A percentile compares a stretch with the other conserved stretches of the same genome.
These are phyloP conservation scores for Sporothrix mexicana DNA, from an alignment of 2,329 filamentous ascomycete genomes.

Conservation along the genomic window DNA sequence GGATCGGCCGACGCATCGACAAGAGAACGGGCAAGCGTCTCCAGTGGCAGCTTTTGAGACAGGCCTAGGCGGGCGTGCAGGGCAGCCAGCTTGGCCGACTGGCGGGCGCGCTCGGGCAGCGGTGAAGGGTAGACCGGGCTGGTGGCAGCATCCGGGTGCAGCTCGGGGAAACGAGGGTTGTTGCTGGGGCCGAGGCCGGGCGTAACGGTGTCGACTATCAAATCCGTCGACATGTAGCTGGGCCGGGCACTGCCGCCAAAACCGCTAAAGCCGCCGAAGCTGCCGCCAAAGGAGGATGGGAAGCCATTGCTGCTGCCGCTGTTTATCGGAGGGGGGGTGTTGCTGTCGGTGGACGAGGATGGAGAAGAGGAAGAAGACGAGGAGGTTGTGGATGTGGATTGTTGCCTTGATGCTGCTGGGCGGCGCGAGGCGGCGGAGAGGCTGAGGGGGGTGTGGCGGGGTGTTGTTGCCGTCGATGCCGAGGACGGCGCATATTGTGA, in stretches of 20 bases:
- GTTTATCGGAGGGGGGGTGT: neutral
- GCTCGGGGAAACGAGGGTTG: constrained; percentile 37
- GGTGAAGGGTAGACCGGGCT: constrained; percentile 68
- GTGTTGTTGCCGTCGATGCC: neutral
- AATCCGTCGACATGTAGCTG: neutral
- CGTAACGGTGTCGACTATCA: neutral
- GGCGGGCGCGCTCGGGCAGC: constrained; percentile 66
- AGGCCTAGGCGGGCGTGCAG: constrained; percentile 88
- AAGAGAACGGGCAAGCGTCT: constrained; percentile 84
- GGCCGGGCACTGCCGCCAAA: neutral
- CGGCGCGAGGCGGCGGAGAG: constrained; percentile 1
- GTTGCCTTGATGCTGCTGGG: constrained; percentile 23
- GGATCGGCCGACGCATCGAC: constrained; percentile 84
- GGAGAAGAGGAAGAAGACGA: neutral
- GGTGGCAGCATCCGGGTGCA: constrained; percentile 43
- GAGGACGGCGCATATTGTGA: neutral
- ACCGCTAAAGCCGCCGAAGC: neutral
- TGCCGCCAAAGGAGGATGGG: constrained; percentile 14
- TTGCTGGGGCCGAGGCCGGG: constrained; percentile 27
- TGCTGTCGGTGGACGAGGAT: neutral
- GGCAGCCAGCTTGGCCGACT: constrained; percentile 88
- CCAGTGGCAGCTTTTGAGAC: constrained; percentile 78
- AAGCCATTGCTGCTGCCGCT: neutral
- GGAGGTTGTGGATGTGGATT: constrained; percentile 20
- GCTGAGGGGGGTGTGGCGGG: constrained; percentile 19